Percentiles rank a stretch among this genome's conserved stretches.
These are phyloP conservation scores for Ustulina deusta DNA, from an alignment of 2,329 filamentous ascomycete species.

Conservation along the genomic window DNA sequence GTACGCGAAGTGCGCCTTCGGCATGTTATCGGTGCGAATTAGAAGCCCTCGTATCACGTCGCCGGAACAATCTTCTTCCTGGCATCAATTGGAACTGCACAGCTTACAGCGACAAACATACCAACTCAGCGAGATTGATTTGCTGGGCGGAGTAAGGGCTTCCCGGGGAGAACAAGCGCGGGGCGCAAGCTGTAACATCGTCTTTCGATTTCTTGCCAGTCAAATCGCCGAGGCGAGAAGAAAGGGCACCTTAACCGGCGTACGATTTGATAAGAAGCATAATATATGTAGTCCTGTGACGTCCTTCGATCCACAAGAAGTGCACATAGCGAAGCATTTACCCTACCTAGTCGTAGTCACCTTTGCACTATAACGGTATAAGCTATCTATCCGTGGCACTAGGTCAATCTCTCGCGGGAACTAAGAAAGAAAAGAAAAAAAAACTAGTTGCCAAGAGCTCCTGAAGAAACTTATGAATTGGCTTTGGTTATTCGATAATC, in stretches of 20 bases:
- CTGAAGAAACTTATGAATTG: background rate
- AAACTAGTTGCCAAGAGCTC: background rate
- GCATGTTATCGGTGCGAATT: conserved; percentile 4
- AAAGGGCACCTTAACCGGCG: conserved; percentile 31
- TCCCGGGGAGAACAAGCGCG: conserved; percentile 28
- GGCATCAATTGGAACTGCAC: conserved; percentile 2
- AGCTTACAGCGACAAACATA: background rate
- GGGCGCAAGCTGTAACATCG: conserved; percentile 26
- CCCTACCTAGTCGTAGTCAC: conserved; percentile 4
- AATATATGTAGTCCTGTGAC: conserved; percentile 33
- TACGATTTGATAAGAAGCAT: conserved; percentile 26
- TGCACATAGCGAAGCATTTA: conserved; percentile 22
- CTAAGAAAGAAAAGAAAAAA: background rate
- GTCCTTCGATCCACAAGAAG: conserved; percentile 26
- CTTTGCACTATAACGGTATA: conserved; percentile 10
- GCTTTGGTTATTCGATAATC: background rate
- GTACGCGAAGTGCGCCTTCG: conserved; percentile 20
- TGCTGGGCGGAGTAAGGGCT: conserved; percentile 20
- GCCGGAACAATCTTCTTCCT: conserved; percentile 7
- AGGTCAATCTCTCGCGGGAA: background rate
- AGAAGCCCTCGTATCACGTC: conserved; percentile 21
- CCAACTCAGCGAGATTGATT: conserved; percentile 14
- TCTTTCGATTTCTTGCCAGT: conserved; percentile 22
- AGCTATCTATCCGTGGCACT: background rate
- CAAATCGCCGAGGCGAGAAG: conserved; percentile 24